A percentile compares a stretch with the other conserved stretches of the same genome.
These are phyloP conservation scores for Lenzites betulinus DNA, from an alignment of 768 basidiomycete species.

Conservation along the genomic window DNA sequence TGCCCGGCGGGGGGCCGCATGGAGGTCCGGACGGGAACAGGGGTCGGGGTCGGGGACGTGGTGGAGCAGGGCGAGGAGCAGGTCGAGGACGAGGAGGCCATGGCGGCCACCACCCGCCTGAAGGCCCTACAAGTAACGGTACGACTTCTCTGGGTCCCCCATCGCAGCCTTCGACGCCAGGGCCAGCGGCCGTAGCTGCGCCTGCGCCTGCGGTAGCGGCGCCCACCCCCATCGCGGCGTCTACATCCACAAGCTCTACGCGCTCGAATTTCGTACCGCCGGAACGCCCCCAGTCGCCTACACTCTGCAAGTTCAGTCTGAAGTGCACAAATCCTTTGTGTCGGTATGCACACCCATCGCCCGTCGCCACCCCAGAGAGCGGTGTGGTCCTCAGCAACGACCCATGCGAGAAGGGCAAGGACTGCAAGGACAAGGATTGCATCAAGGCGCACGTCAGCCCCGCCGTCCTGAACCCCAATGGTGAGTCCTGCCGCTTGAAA, in stretches of 20 bases:
- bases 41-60: conserved; percentile 33
- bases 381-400: conserved; percentile 95
- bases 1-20: conserved; percentile 45
- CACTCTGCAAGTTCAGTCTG: conserved; percentile 89
- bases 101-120: conserved; percentile 19
- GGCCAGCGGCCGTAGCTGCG: conserved; percentile 24
- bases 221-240: conserved; percentile 22
- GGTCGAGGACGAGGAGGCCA: conserved; percentile 28
- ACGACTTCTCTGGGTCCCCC: conserved; percentile 7
- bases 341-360: conserved; percentile 92
- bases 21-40: conserved; percentile 39
- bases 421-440: conserved; percentile 94
- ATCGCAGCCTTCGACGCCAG: conserved; percentile 4
- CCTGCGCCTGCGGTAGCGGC: conserved; percentile 25
- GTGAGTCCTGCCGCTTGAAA: conserved; percentile 35
- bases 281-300: conserved; percentile 84
- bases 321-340: conserved; percentile 93
- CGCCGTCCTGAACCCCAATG: conserved; percentile 69
- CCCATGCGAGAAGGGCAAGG: conserved; percentile 83
- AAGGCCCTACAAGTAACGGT: conserved; percentile 17
- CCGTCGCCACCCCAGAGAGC: conserved; percentile 94
- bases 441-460: conserved; percentile 90
- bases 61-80: conserved; percentile 23
- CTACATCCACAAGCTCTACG: conserved; percentile 22
- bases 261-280: conserved; percentile 58